Percentiles rank a stretch among this genome's conserved stretches.
These are phyloP conservation scores for Lentinula sp. DNA, from an alignment of 768 basidiomycete species.

Conservation along the genomic window DNA sequence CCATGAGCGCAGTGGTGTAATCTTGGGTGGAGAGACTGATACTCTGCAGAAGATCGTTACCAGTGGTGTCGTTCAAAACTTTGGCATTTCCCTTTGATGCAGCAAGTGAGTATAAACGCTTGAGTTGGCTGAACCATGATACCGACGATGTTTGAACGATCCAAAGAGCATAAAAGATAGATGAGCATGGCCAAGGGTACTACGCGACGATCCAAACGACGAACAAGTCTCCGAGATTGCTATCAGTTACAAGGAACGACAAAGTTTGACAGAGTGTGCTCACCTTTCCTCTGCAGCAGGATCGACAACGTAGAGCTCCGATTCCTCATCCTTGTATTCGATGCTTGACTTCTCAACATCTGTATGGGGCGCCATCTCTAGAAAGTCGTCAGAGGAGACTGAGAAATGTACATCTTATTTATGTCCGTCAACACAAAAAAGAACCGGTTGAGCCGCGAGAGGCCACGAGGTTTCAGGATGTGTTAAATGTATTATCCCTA, in stretches of 20 bases:
- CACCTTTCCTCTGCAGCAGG: not conserved
- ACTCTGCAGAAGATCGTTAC: constrained; percentile 22
- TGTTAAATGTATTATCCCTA: too few relatives aligned
- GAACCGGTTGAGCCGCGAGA: too few relatives aligned
- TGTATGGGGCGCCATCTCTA: not conserved
- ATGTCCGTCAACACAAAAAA: too few relatives aligned
- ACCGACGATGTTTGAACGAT: constrained; percentile 18
- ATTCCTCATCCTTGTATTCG: not conserved
- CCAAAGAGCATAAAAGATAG: constrained; percentile 29
- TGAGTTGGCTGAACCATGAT: not conserved
- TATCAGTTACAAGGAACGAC: not conserved
- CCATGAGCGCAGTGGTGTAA: constrained; percentile 31
- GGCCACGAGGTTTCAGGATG: too few relatives aligned
- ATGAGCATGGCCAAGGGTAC: constrained; percentile 29
- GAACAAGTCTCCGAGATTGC: constrained; percentile 7
- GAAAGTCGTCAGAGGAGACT: not conserved
- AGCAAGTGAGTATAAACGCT: constrained; percentile 1
- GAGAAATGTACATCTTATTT: not conserved
- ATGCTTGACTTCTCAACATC: not conserved
- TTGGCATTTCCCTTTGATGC: constrained; percentile 21
- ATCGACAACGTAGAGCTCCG: not conserved
- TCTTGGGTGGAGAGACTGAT: constrained; percentile 21
- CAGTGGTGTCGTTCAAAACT: constrained; percentile 24
- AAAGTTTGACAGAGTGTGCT: too few relatives aligned
- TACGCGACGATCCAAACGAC: constrained; percentile 26